Evolutionary conservation across 192 early-diverging fungal species (phyloP).

Genomic region (Umbelopsis vinacea): DNA sequence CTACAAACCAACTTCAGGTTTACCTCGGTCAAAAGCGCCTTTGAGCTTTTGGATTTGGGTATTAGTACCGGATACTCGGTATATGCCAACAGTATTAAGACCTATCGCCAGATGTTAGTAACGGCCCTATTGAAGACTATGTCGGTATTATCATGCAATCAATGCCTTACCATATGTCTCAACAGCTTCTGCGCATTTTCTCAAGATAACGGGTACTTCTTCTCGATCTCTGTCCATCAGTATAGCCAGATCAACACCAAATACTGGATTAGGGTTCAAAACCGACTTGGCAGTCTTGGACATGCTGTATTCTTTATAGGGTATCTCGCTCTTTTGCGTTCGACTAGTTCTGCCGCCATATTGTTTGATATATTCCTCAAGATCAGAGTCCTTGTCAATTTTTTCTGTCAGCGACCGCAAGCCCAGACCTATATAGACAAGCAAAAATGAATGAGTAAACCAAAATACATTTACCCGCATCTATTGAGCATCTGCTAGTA

Average conservation of each 20-base stretch:
- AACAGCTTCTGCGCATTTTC: slow-evolving; percentile 80
- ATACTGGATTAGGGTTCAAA: slow-evolving; percentile 74
- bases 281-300: slow-evolving; percentile 59
- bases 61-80: slow-evolving; percentile 85
- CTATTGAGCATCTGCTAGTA: not conserved
- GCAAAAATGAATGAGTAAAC: not conserved
- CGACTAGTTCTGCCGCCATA: slow-evolving; percentile 31
- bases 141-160: no score
- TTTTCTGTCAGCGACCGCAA: slow-evolving; percentile 56
- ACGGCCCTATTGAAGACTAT: no score
- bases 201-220: slow-evolving; percentile 78
- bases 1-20: not conserved
- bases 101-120: slow-evolving; percentile 35
- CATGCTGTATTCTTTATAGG: slow-evolving; percentile 51
- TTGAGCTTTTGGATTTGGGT: slow-evolving; percentile 76
- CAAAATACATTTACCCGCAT: not conserved
- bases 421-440: slow-evolving; percentile 31
- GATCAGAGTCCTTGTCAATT: slow-evolving; percentile 64
- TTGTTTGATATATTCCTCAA: slow-evolving; percentile 50
- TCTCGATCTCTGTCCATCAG: slow-evolving; percentile 73
- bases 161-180: slow-evolving; percentile 62
- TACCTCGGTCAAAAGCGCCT: slow-evolving; percentile 75
- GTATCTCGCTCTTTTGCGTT: slow-evolving; percentile 40
- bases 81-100: slow-evolving; percentile 81
- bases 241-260: slow-evolving; percentile 77